A percentile compares a stretch with the other conserved stretches of the same genome.
Evolutionary conservation across 1,139 yeast genomes (phyloP).

Genomic region (Taphrina pruni): DNA sequence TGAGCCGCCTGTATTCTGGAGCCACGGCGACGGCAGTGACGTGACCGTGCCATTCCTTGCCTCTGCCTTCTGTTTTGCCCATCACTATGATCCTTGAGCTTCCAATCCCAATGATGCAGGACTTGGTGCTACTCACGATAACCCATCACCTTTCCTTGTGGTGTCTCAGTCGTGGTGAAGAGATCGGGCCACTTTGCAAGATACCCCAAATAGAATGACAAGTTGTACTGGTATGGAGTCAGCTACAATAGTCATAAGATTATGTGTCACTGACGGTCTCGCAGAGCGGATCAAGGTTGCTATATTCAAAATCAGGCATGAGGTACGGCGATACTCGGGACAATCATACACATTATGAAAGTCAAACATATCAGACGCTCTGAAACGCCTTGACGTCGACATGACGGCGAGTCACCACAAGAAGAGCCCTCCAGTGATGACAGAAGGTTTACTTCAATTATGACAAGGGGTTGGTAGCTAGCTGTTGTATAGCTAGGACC

Average conservation of each 20-base stretch:
- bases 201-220: constrained; percentile 83
- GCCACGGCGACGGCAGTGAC: constrained; percentile 94
- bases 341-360: constrained; percentile 42
- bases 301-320: constrained; percentile 15
- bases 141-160: constrained; percentile 40
- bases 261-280: constrained; percentile 41
- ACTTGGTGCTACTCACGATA: constrained; percentile 13
- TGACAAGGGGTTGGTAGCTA: no score
- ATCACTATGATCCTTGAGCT: constrained; percentile 58
- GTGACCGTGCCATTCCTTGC: constrained; percentile 92
- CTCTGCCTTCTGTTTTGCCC: constrained; percentile 93
- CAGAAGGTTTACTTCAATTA: no score
- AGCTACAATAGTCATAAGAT: not conserved
- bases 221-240: constrained; percentile 58
- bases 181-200: constrained; percentile 85
- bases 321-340: not conserved
- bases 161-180: constrained; percentile 52
- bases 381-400: constrained; percentile 42
- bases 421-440: not conserved
- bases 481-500: no score
- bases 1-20: constrained; percentile 79
- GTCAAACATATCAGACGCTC: constrained; percentile 44
- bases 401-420: constrained; percentile 39
- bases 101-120: not conserved
- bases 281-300: constrained; percentile 44